Conservation (phyloP, 495 filamentous ascomycete species). For the Daldinia loculata region DNA sequence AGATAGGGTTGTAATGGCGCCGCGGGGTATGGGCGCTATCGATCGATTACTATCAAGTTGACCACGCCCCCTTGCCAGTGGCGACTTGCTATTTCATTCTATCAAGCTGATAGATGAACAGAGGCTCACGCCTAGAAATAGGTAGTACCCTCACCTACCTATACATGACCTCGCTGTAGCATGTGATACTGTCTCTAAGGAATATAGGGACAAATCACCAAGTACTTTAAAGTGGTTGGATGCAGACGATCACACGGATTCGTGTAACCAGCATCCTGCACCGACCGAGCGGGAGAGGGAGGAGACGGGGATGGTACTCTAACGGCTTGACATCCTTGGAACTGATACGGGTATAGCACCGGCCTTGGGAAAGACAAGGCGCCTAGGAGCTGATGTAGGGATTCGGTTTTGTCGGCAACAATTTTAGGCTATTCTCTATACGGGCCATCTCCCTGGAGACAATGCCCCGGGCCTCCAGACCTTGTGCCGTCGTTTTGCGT, state of each 20-base stretch:
- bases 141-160: background rate
- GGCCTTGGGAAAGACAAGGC: slow-evolving; percentile 12
- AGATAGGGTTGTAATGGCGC: background rate
- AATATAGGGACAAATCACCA: slow-evolving; percentile 5
- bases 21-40: background rate
- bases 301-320: slow-evolving; percentile 6
- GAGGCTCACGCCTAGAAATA: slow-evolving; percentile 2
- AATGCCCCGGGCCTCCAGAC: slow-evolving; percentile 2
- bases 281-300: slow-evolving; percentile 12
- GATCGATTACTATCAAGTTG: background rate
- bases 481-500: slow-evolving; percentile 5
- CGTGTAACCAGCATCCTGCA: slow-evolving; percentile 20
- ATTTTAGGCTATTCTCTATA: slow-evolving; percentile 40
- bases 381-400: slow-evolving; percentile 1
- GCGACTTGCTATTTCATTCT: slow-evolving; percentile 7
- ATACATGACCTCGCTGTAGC: background rate
- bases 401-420: slow-evolving; percentile 1
- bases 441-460: slow-evolving; percentile 15
- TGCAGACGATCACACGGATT: slow-evolving; percentile 17
- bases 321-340: slow-evolving; percentile 6
- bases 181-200: background rate
- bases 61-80: background rate
- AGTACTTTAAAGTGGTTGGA: slow-evolving; percentile 21
- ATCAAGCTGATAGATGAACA: background rate
- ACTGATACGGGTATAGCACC: slow-evolving; percentile 25